phyloP scores from a whole-genome alignment of 495 filamentous ascomycete species.

The Penicillium lividum region DNA sequence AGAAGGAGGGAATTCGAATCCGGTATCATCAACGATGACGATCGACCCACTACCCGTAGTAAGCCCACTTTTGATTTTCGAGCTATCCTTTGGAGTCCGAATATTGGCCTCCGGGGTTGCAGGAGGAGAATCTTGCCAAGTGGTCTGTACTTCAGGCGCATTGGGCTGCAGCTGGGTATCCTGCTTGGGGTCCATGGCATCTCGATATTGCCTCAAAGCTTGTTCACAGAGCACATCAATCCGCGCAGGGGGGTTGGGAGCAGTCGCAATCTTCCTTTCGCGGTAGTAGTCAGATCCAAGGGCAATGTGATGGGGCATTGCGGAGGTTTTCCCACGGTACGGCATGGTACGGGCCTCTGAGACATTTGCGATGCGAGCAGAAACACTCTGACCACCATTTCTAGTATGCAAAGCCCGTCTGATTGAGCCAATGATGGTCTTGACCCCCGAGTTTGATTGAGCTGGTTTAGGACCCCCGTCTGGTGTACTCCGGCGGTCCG shows the following conservation, averaged over 20 bases:
- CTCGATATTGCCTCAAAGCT: slow-evolving; percentile 63
- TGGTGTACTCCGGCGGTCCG: slow-evolving; percentile 36
- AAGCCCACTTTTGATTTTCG: slow-evolving; percentile 57
- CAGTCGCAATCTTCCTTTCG: slow-evolving; percentile 40
- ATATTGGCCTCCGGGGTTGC: neutral
- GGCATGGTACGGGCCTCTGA: slow-evolving; percentile 22
- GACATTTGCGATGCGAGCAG: slow-evolving; percentile 43
- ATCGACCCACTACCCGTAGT: slow-evolving; percentile 83
- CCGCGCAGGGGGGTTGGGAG: slow-evolving; percentile 40
- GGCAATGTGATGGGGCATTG: slow-evolving; percentile 48
- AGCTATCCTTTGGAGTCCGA: slow-evolving; percentile 10
- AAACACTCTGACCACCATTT: slow-evolving; percentile 44
- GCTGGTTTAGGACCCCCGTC: slow-evolving; percentile 34
- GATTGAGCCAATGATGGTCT: slow-evolving; percentile 82
- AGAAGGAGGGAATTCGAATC: slow-evolving; percentile 34
- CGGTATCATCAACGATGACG: slow-evolving; percentile 73
- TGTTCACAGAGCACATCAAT: slow-evolving; percentile 82
- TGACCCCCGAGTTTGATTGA: slow-evolving; percentile 66
- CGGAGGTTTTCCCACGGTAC: slow-evolving; percentile 43
- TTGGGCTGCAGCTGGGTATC: slow-evolving; percentile 8
- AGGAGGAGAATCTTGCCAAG: slow-evolving; percentile 4
- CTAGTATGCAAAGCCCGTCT: slow-evolving; percentile 82
- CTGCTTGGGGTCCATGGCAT: slow-evolving; percentile 21
- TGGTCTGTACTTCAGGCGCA: slow-evolving; percentile 11
- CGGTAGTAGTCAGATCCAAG: slow-evolving; percentile 48